A percentile compares a stretch with the other conserved stretches of the same genome.
phyloP scores from a whole-genome alignment of 2,329 filamentous ascomycete species.

The Phyllosticta citribraziliensis region DNA sequence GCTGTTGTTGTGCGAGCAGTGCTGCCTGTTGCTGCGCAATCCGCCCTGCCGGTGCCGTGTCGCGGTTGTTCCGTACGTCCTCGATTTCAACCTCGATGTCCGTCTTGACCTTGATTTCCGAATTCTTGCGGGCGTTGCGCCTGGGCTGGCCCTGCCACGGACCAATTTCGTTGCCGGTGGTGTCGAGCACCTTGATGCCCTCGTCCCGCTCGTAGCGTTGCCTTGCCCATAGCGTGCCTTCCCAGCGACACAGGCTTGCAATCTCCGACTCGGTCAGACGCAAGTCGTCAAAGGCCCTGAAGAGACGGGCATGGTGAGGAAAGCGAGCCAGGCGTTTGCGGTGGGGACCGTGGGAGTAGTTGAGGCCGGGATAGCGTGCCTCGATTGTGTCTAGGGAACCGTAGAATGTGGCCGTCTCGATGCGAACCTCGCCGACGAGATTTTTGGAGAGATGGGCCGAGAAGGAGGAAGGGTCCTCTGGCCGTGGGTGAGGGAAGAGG shows the following conservation, averaged over 20 bases:
- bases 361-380: constrained; percentile 71
- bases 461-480: constrained; percentile 62
- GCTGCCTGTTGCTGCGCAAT: constrained; percentile 14
- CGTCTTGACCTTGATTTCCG: constrained; percentile 32
- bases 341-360: constrained; percentile 65
- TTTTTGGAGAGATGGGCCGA: constrained; percentile 58
- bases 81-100: constrained; percentile 33
- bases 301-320: constrained; percentile 65
- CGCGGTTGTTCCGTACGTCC: constrained; percentile 3
- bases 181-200: constrained; percentile 59
- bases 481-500: constrained; percentile 60
- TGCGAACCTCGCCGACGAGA: constrained; percentile 67
- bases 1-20: not conserved
- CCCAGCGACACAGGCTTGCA: constrained; percentile 65
- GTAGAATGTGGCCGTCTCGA: constrained; percentile 70
- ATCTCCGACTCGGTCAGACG: constrained; percentile 62
- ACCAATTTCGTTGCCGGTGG: constrained; percentile 57
- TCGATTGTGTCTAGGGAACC: constrained; percentile 70
- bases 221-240: constrained; percentile 74
- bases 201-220: constrained; percentile 71
- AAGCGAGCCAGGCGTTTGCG: constrained; percentile 69
- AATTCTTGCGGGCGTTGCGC: constrained; percentile 9
- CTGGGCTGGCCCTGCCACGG: constrained; percentile 45
- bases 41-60: constrained; percentile 1
- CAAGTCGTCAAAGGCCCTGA: constrained; percentile 63